Base-by-base conservation (phyloP, 164 flowering plant species). In the Akebia trifoliata region DNA sequence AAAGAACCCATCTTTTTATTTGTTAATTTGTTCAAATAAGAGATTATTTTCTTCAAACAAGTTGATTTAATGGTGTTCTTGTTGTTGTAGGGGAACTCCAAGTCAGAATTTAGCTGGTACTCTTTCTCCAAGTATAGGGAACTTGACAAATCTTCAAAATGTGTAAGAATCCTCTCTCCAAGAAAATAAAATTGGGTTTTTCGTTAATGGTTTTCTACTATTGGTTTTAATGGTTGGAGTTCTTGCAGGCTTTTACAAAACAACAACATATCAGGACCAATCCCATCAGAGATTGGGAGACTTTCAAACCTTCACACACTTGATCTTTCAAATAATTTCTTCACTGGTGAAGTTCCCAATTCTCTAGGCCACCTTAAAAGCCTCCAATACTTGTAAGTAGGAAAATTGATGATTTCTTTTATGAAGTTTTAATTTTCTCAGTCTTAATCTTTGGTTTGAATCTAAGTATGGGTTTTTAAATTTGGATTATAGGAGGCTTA, bases 71-170 rank as follows among this genome's bases (percentile, higher is more conserved):
- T 66, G 60, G 38, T 63, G 30, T n/a, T 17, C 9, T 5, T 43
- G 48, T 60, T 69, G 29, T 28, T 74, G 67, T 83, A 94, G 99
- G 58, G 93, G 82, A 64, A 70, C 74, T 66, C 96, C 96, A 50
- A 87, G 97, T 75, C 97, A 90, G 69, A 73, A 71, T 42, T 76
- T 94, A 50, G 80, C 95, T 31, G 99, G 99, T 4, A 72, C 65
- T 15, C 80, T 94, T 24, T 81, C 96, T 29, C 82, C 86, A 44
- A 87, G 92, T 59, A 79, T 94, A 12, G 89, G 87, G 24, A 90
- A 90, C 77, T 74, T 94, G 72, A 94, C 97, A 50, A 82, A 87
- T 74, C 87, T 94, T n/a, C 87, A 84, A 69, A 66, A 28, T 44
- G 59, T 94, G 99, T 94, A 66, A 87, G 96, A 69, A 56, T 28